Evolutionary conservation across 345 rosid genomes (phyloP), one percentile per base, ranked within the genome.

Genomic region (Murraya paniculata): DNA sequence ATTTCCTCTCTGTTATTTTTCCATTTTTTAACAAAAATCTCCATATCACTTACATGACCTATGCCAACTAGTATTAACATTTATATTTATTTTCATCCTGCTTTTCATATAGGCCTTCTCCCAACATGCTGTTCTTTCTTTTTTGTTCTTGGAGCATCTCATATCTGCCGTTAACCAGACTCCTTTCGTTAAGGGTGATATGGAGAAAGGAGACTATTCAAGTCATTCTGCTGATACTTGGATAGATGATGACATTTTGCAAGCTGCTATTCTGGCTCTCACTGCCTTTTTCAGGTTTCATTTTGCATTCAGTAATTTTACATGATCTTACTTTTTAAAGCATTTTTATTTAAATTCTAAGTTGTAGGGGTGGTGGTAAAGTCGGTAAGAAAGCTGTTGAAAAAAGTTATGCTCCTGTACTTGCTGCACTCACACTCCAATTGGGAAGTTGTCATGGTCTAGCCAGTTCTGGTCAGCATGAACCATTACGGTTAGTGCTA

Each of bases 311-410:
- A 77, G 60, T 25, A 61, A 57, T 69, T 31, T 38, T 79, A 50
- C 74, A 67, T 53, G 68, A 58, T 73, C 67, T 55, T 70, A 25
- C 70, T 36, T 74, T 79, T 76, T 60, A 69, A 45, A 64, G 68
- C 64, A 56, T 79, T 82, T 80, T 80, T 78, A 75, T 75, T 35
- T 66, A 73, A 72, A 81, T 61, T 81, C 53, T 71, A 69, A 71
- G 77, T 70, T 80, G 64, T 87, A 95, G 98, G 85, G 98, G 99
- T 72, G 99, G 99, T 6, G 99, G 99, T 83, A 95, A 91, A 88
- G 81, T 90, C 82, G 99, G 98, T 80, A 95, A 91, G 86, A 91
- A 84, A 83, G 93, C 93, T 77, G 97, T 95, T 76, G 98, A 93
- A 81, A 94, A 91, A 84, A 92, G 91, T 72, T 95, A 95, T 88